Conservation (phyloP, 306 rosid species). For the Styphnolobium japonicum region DNA sequence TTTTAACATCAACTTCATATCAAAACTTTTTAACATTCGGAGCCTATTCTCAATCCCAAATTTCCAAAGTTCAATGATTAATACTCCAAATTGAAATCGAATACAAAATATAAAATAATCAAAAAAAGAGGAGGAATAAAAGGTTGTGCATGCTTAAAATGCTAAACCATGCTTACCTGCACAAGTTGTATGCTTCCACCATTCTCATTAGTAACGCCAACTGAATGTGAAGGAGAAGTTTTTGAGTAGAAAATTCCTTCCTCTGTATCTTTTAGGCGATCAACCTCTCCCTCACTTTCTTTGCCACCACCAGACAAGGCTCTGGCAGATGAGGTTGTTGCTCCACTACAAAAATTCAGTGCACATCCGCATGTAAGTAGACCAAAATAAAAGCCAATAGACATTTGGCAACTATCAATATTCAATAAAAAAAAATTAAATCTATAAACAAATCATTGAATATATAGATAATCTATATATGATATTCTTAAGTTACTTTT, state of each 20-base stretch:
- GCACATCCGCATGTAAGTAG: slow-evolving; percentile 20
- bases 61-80: background rate
- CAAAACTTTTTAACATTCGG: background rate
- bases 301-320: slow-evolving; percentile 43
- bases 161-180: slow-evolving; percentile 48
- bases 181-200: slow-evolving; percentile 57
- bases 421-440: background rate
- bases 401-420: background rate
- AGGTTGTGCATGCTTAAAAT: background rate
- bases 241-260: slow-evolving; percentile 39
- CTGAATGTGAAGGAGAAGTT: slow-evolving; percentile 54
- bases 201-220: slow-evolving; percentile 64
- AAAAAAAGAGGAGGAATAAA: background rate
- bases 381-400: background rate
- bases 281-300: slow-evolving; percentile 52
- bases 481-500: no score
- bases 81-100: background rate
- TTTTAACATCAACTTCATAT: background rate
- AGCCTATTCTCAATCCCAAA: background rate
- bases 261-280: slow-evolving; percentile 36
- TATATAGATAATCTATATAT: no score
- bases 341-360: slow-evolving; percentile 45
- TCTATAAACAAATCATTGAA: no score
- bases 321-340: slow-evolving; percentile 45
- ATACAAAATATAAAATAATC: background rate